Base-by-base conservation (phyloP, 345 rosid species). In the Eucalyptus regnans region DNA sequence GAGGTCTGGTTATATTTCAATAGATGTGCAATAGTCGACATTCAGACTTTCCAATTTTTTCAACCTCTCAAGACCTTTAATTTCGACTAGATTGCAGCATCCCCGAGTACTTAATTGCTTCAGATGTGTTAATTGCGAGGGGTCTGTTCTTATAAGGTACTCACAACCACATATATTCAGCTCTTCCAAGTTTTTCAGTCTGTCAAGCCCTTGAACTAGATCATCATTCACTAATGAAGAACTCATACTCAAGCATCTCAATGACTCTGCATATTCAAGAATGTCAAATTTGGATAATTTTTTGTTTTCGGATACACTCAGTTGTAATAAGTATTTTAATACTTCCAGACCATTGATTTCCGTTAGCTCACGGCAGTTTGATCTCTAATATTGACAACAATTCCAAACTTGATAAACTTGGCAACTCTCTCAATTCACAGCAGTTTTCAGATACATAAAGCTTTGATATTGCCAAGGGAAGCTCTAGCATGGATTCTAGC, bases 71-170 rank as follows among this genome's bases (percentile, higher is more conserved):
- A 68, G 80, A 20, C 80, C 80, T 33, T 68, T 33, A 33, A 33
- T 68, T 68, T 68, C 44, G 4, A 68, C 13, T 37, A 68, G 43
- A 68, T 2, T 0, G 12, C 7, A 10, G 80, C 44, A 68, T 41
- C 0, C 3, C 1, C 0, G 0, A 17, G 44, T 41, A 3, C 10
- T 5, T 33, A 68, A 68, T 68, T 0, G 25, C 44, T 68, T 17
- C 12, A 68, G 12, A 68, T 33, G 44, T 17, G 23, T 68, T 18
- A 4, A 68, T 13, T 33, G 2, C 7, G 1, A 33, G 0, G 1
- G 23, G 44, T 33, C 25, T 17, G 25, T 0, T 68, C 80, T 68
- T 17, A 17, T 33, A 68, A 68, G 23, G 44, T 16, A 68, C 43
- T 33, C 23, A 31, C 43, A 68, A 3, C 0, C 2, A 68, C 2